Evolutionary conservation across 352 stramenopile genomes (phyloP).

Genomic region (Phytophthora citricola): DNA sequence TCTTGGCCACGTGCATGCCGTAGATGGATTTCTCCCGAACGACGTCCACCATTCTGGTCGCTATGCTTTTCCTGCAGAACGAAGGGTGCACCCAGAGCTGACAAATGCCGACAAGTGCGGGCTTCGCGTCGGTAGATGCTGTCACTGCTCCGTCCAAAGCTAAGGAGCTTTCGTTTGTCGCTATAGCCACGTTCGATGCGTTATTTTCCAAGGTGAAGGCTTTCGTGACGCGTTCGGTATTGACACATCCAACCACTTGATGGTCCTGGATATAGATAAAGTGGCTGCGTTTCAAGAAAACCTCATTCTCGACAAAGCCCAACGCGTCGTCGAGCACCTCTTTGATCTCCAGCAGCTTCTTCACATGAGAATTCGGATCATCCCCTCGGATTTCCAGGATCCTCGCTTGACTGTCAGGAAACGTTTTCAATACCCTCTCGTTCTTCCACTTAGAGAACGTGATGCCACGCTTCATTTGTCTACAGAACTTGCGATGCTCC

Average conservation of each 20-base stretch:
- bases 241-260: slow-evolving; percentile 71
- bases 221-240: slow-evolving; percentile 55
- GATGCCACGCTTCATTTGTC: slow-evolving; percentile 46
- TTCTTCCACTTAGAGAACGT: slow-evolving; percentile 72
- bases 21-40: slow-evolving; percentile 79
- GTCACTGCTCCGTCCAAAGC: slow-evolving; percentile 20
- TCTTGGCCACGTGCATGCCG: slow-evolving; percentile 59
- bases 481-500: slow-evolving; percentile 74
- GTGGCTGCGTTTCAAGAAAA: slow-evolving; percentile 59
- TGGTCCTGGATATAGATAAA: slow-evolving; percentile 71
- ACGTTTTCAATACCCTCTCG: slow-evolving; percentile 56
- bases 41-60: slow-evolving; percentile 65
- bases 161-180: slow-evolving; percentile 5
- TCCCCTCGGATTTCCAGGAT: slow-evolving; percentile 71
- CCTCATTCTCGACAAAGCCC: slow-evolving; percentile 56
- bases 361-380: slow-evolving; percentile 62
- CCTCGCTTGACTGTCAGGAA: slow-evolving; percentile 48
- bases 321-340: slow-evolving; percentile 73
- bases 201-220: slow-evolving; percentile 48
- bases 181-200: slow-evolving; percentile 10
- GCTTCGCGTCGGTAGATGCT: slow-evolving; percentile 19
- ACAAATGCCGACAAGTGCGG: slow-evolving; percentile 65
- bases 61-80: slow-evolving; percentile 57
- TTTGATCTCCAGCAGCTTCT: slow-evolving; percentile 82
- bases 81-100: slow-evolving; percentile 77